Percentiles rank a stretch among this genome's conserved stretches.
phyloP scores from a whole-genome alignment of 805 yeast genomes.

The Candida succiphila region DNA sequence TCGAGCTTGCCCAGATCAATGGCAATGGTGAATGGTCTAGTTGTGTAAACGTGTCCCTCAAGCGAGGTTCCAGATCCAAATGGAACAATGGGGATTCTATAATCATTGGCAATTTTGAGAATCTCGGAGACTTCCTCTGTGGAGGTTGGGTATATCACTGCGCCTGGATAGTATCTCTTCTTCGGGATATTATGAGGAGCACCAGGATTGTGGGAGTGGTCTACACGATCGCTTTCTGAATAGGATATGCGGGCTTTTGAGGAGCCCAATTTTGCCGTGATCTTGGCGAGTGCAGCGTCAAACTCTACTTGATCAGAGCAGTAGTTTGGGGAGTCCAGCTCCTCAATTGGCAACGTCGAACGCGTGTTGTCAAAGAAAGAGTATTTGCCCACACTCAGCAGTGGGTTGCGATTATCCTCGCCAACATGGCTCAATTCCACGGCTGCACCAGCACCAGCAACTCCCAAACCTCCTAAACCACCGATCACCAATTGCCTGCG shows the following conservation, averaged over 20 bases:
- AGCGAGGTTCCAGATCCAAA: conserved; percentile 31
- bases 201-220: conserved; percentile 16
- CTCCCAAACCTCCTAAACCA: background rate
- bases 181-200: conserved; percentile 25
- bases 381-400: too few relatives aligned
- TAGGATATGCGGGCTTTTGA: background rate
- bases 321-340: background rate
- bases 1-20: conserved; percentile 27
- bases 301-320: background rate
- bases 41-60: conserved; percentile 32
- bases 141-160: conserved; percentile 25
- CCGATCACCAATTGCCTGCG: background rate
- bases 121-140: conserved; percentile 27
- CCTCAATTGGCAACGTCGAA: background rate
- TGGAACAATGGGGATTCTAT: conserved; percentile 32
- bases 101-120: conserved; percentile 24
- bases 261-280: background rate
- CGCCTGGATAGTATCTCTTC: conserved; percentile 23
- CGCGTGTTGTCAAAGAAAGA: too few relatives aligned
- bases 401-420: background rate
- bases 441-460: background rate
- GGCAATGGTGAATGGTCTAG: conserved; percentile 24
- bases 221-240: background rate
- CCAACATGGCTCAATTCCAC: background rate
- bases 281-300: conserved; percentile 1